Evolutionary conservation across 345 rosid genomes (phyloP), one percentile per base, ranked within the genome.

Genomic region (Isatis tinctoria): DNA sequence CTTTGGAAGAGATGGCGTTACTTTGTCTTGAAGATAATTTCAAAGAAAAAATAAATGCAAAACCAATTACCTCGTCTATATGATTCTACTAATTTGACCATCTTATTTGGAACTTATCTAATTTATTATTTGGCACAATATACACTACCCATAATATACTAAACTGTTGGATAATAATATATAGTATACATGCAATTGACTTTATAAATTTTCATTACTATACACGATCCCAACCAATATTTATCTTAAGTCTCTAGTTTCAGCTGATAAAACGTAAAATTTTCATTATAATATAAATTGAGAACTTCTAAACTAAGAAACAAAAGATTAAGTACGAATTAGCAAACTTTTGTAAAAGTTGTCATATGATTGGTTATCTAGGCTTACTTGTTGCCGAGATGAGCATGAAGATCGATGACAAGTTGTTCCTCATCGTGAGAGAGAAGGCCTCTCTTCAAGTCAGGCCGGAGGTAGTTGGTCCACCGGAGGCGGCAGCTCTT

Each of bases 401-500:
- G 78, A 51, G 92, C 84, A 44, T 89, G 95, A 45, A 89, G 95
- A 32, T 87, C 88, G 64, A 89, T 87, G 17, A 89, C 95, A 56
- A 89, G 83, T 43, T 82, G 84, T 26, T 85, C 88, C 39, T 89
- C 95, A 13, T 78, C 84, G 4, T 87, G 82, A 58, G 87, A 87
- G 37, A 89, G 91, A 65, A 89, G 83, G 36, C 95, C 95, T 12
- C 92, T 77, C 67, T 87, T 89, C 74, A 89, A 73, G 85, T 89
- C 95, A 7, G 95, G 92, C 28, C 92, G 90, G 79, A 89, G 95
- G 49, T 89, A 89, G 58, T 89, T 89, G 37, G 90, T 89, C 95
- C 95, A 89, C 2, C 95, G 88, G 58, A 89, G 95, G 1, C 95
- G 91, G 72, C 95, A 87, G 41, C 95, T 89, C 81, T 89, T 89